Conservation (phyloP, 805 yeast genomes). For the Saturnispora silvae region DNA sequence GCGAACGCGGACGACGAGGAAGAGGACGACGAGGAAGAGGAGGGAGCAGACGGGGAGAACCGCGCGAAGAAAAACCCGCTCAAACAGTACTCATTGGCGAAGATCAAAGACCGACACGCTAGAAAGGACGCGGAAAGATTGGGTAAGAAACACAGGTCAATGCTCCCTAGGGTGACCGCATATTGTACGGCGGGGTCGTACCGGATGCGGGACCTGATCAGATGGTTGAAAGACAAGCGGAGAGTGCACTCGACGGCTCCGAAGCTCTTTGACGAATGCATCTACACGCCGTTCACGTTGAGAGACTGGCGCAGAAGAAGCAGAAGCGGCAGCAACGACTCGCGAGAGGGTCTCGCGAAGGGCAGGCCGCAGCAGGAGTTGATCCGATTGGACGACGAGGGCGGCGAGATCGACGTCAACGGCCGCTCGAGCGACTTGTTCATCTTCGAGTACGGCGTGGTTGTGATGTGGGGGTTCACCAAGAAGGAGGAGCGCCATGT, state of each 20-base stretch:
- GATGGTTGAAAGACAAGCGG: constrained; percentile 77
- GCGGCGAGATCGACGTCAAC: constrained; percentile 87
- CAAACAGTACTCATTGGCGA: constrained; percentile 52
- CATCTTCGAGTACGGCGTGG: constrained; percentile 93
- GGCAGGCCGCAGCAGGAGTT: constrained; percentile 17
- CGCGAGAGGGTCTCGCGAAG: constrained; percentile 1
- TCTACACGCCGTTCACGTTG: constrained; percentile 82
- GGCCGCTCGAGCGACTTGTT: constrained; percentile 70
- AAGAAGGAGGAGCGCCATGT: constrained; percentile 75
- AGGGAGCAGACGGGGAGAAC: constrained; percentile 9
- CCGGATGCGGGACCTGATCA: constrained; percentile 71
- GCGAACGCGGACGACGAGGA: constrained; percentile 23
- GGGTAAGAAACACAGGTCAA: constrained; percentile 74
- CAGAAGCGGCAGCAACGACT: constrained; percentile 3
- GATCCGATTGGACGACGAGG: constrained; percentile 80
- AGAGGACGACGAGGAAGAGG: constrained; percentile 8
- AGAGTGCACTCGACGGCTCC: constrained; percentile 70
- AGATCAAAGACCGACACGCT: constrained; percentile 80
- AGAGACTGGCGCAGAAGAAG: constrained; percentile 59
- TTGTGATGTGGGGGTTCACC: constrained; percentile 92
- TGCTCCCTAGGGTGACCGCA: constrained; percentile 89
- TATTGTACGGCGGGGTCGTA: constrained; percentile 94
- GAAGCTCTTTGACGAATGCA: constrained; percentile 84
- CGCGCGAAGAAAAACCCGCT: constrained; percentile 28
- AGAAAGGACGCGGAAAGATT: constrained; percentile 88